These are phyloP conservation scores for Nemania sp. DNA, from an alignment of 2,329 filamentous ascomycete genomes.

Conservation along the genomic window DNA sequence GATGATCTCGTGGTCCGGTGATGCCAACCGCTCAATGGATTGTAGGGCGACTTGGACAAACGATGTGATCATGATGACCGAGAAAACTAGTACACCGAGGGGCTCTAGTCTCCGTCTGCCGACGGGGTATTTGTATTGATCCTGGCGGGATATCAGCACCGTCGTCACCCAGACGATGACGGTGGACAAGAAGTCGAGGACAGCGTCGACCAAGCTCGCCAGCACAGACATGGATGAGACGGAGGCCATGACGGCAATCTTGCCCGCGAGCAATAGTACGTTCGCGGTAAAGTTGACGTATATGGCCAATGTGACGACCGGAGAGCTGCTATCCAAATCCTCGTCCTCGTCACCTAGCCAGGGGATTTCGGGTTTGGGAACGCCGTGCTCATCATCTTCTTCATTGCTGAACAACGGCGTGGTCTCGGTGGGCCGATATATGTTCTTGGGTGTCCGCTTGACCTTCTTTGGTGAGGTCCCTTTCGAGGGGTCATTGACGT, in stretches of 20 bases:
- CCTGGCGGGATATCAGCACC: conserved; percentile 71
- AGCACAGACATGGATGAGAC: conserved; percentile 83
- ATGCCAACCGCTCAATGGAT: conserved; percentile 67
- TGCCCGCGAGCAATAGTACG: conserved; percentile 72
- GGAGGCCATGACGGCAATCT: conserved; percentile 75
- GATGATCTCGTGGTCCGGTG: conserved; percentile 69
- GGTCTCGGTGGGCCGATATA: conserved; percentile 77
- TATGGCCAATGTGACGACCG: conserved; percentile 83
- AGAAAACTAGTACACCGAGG: conserved; percentile 80
- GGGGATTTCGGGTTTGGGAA: conserved; percentile 61
- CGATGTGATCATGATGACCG: conserved; percentile 83
- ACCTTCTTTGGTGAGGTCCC: conserved; percentile 53
- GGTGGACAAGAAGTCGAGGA: conserved; percentile 79
- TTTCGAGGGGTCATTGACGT: conserved; percentile 11
- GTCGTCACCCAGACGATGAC: conserved; percentile 82
- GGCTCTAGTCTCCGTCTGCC: conserved; percentile 77
- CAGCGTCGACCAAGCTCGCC: conserved; percentile 77
- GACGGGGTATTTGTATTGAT: conserved; percentile 78
- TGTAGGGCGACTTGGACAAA: conserved; percentile 79
- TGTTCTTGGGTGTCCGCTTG: conserved; percentile 81
- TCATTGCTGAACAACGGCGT: conserved; percentile 64
- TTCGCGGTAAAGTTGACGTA: conserved; percentile 85
- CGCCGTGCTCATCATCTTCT: conserved; percentile 45
- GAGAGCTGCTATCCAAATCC: conserved; percentile 70
- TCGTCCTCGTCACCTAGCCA: conserved; percentile 70